Evolutionary conservation across 371 early-diverging fungal genomes (phyloP).

Genomic region (Umbelopsis sp.): DNA sequence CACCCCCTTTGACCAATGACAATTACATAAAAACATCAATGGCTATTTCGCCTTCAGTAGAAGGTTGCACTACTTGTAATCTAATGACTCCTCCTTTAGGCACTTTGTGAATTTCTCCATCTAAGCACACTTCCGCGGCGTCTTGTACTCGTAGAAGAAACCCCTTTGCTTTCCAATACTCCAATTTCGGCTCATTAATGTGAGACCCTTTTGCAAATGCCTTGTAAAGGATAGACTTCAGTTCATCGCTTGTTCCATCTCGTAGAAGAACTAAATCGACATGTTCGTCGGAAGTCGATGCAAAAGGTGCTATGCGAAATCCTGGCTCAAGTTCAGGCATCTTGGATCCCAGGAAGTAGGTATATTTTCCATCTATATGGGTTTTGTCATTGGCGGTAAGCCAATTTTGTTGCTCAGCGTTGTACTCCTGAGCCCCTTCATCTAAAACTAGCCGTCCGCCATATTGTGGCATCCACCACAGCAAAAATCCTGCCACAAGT

Average conservation of each 20-base stretch:
- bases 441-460: conserved; percentile 36
- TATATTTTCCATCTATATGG: conserved; percentile 29
- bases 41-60: conserved; percentile 23
- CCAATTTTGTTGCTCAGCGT: not conserved
- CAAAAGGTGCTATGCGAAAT: conserved; percentile 46
- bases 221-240: conserved; percentile 33
- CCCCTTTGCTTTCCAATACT: conserved; percentile 46
- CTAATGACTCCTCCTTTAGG: conserved; percentile 36
- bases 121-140: conserved; percentile 44
- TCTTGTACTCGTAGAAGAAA: conserved; percentile 38
- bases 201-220: conserved; percentile 46
- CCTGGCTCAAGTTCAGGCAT: conserved; percentile 48
- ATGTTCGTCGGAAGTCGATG: conserved; percentile 33
- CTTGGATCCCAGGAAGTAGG: conserved; percentile 47
- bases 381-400: not conserved
- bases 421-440: conserved; percentile 24
- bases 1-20: too few relatives aligned
- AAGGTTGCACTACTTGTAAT: conserved; percentile 33
- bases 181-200: conserved; percentile 28
- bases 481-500: conserved; percentile 37
- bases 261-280: conserved; percentile 44
- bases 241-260: conserved; percentile 28
- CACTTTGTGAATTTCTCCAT: conserved; percentile 46
- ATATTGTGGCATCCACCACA: conserved; percentile 40
- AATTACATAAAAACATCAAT: conserved; percentile 24